Evolutionary conservation across 225 moss, liverwort and hornwort species (phyloP).

Genomic region (Bryoerythrophyllum caledonicum): DNA sequence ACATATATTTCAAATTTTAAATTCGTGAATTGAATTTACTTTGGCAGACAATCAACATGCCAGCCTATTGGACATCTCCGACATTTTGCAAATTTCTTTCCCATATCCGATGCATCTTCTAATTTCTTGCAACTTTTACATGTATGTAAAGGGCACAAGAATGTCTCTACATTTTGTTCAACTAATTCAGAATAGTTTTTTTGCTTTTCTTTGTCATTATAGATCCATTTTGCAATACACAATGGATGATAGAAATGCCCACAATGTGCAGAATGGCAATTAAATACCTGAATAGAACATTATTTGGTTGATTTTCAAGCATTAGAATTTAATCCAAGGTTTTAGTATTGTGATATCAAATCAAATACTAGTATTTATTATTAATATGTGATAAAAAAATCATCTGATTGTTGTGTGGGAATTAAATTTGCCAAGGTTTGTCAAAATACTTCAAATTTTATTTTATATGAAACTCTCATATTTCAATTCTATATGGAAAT

Average conservation of each 20-base stretch:
- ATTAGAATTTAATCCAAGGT: accelerated
- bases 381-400: accelerated
- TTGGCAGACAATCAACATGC: slow-evolving; percentile 52
- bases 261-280: slow-evolving; percentile 57
- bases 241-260: slow-evolving; percentile 50
- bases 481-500: too few relatives aligned
- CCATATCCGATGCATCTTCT: slow-evolving; percentile 42
- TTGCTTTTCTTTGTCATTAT: slow-evolving; percentile 32
- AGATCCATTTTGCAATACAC: slow-evolving; percentile 42
- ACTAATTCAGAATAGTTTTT: slow-evolving; percentile 15
- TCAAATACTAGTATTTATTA: accelerated
- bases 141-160: slow-evolving; percentile 47
- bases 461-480: too few relatives aligned
- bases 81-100: slow-evolving; percentile 53
- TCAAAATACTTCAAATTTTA: background rate
- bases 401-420: accelerated
- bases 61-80: slow-evolving; percentile 42
- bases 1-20: too few relatives aligned
- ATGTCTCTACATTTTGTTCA: slow-evolving; percentile 41
- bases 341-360: accelerated
- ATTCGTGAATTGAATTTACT: slow-evolving; percentile 12
- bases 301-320: too few relatives aligned
- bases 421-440: background rate
- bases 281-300: slow-evolving; percentile 29
- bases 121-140: slow-evolving; percentile 45